Percentiles rank a stretch among this genome's conserved stretches.
phyloP scores from a whole-genome alignment of 148 eudicot species.

The Diospyros kaki region DNA sequence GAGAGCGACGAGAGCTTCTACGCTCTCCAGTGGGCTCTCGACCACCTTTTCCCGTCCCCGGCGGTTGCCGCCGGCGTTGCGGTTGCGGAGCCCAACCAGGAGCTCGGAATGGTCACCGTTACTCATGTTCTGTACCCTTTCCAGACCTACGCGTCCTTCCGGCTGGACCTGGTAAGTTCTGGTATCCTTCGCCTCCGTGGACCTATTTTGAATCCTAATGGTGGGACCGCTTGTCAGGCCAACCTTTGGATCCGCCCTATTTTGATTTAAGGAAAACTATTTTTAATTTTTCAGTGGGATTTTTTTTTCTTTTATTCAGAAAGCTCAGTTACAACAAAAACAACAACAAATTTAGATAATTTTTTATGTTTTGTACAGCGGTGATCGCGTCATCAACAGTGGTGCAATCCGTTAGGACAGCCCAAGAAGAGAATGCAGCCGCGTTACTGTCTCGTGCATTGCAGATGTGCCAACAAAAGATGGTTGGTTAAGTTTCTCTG shows the following conservation, averaged over 20 bases:
- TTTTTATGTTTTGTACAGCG: constrained; percentile 5
- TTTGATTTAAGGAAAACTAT: no score
- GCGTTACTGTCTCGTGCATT: constrained; percentile 45
- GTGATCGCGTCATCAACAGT: constrained; percentile 33
- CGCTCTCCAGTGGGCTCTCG: constrained; percentile 42
- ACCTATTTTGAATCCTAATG: neutral
- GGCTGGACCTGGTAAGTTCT: constrained; percentile 39
- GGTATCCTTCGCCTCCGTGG: neutral
- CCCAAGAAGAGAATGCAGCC: constrained; percentile 44
- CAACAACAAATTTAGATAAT: neutral
- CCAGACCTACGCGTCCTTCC: constrained; percentile 34
- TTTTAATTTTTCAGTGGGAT: no score
- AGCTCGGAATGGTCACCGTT: constrained; percentile 18
- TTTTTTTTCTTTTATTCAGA: neutral
- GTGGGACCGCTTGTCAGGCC: no score
- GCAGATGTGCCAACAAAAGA: constrained; percentile 36
- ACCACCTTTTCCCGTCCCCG: constrained; percentile 12
- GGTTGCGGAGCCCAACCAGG: neutral
- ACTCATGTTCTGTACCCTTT: constrained; percentile 36
- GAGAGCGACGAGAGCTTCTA: constrained; percentile 46
- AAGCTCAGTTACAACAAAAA: neutral
- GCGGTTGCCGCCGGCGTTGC: neutral
- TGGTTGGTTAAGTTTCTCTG: constrained; percentile 21
- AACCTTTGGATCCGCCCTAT: no score
- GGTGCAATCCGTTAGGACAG: constrained; percentile 48